A percentile compares a stretch with the other conserved stretches of the same genome.
These are phyloP conservation scores for Lachancea cidri DNA, from an alignment of 805 yeast genomes.

Conservation along the genomic window DNA sequence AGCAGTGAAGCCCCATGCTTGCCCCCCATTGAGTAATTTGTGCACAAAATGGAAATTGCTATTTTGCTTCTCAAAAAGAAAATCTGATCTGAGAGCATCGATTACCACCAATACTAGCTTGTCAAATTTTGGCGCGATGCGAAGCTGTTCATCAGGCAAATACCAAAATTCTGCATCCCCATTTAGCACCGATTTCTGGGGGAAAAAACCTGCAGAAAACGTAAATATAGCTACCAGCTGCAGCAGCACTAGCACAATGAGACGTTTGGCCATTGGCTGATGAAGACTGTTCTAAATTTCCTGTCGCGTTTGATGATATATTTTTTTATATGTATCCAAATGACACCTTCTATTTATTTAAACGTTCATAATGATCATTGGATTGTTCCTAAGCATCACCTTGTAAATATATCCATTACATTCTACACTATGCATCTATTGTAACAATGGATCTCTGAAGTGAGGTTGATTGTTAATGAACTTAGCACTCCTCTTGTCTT, in stretches of 20 bases:
- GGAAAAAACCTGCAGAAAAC: constrained; percentile 84
- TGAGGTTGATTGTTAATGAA: constrained; percentile 84
- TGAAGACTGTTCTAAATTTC: background rate
- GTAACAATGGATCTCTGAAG: constrained; percentile 73
- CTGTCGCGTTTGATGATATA: too few species aligned
- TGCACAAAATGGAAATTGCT: constrained; percentile 72
- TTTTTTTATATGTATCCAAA: too few species aligned
- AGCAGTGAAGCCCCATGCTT: constrained; percentile 86
- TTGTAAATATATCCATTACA: too few species aligned
- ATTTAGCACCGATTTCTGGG: constrained; percentile 72
- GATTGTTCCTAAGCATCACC: background rate
- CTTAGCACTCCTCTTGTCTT: constrained; percentile 60
- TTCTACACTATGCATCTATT: too few species aligned
- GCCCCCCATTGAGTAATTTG: constrained; percentile 52
- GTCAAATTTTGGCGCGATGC: constrained; percentile 42
- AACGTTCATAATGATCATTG: too few species aligned
- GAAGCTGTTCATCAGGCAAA: constrained; percentile 26
- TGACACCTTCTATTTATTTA: too few species aligned
- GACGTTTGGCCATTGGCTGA: constrained; percentile 8
- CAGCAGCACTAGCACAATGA: constrained; percentile 12
- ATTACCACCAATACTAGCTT: constrained; percentile 77
- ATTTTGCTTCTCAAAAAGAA: constrained; percentile 53
- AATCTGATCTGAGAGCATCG: constrained; percentile 91
- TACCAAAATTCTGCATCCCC: constrained; percentile 46
- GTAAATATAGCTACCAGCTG: constrained; percentile 53